Evolutionary conservation across 1,139 yeast species (phyloP).

Genomic region (Pichia cactophila): DNA sequence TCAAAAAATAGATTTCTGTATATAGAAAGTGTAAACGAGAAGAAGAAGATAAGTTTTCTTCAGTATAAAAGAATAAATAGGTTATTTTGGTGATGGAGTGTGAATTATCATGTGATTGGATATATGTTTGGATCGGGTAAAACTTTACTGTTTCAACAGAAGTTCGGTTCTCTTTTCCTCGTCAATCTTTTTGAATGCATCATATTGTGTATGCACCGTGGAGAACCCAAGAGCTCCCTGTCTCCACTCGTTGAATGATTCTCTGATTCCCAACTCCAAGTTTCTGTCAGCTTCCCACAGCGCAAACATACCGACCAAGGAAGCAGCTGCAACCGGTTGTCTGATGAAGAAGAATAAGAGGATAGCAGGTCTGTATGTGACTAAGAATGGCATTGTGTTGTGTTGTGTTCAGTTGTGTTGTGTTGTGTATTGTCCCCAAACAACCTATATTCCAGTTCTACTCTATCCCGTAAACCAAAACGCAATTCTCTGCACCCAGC

Average conservation of each 20-base stretch:
- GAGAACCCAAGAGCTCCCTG: slow-evolving; percentile 27
- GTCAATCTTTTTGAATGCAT: slow-evolving; percentile 26
- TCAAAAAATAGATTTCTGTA: slow-evolving; percentile 12
- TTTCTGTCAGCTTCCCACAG: slow-evolving; percentile 30
- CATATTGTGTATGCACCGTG: slow-evolving; percentile 24
- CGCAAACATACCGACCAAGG: slow-evolving; percentile 25
- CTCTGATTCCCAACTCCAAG: slow-evolving; percentile 26
- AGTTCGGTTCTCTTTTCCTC: slow-evolving; percentile 23
- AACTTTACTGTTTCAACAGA: slow-evolving; percentile 10
- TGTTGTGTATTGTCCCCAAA: background rate
- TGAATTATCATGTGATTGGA: background rate
- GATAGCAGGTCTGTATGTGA: slow-evolving; percentile 29
- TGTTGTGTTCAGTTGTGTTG: background rate
- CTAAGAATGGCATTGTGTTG: slow-evolving; percentile 22
- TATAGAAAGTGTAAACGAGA: background rate
- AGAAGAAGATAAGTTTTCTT: background rate
- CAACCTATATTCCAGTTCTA: background rate
- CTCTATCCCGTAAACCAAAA: background rate
- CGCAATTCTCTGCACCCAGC: no score
- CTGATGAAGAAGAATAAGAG: slow-evolving; percentile 28
- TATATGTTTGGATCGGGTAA: background rate
- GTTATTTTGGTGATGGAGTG: background rate
- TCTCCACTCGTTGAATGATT: slow-evolving; percentile 21
- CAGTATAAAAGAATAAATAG: background rate
- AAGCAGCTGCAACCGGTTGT: slow-evolving; percentile 30